phyloP scores from a whole-genome alignment of 2,329 filamentous ascomycete genomes.

The Penicillium concentricum region DNA sequence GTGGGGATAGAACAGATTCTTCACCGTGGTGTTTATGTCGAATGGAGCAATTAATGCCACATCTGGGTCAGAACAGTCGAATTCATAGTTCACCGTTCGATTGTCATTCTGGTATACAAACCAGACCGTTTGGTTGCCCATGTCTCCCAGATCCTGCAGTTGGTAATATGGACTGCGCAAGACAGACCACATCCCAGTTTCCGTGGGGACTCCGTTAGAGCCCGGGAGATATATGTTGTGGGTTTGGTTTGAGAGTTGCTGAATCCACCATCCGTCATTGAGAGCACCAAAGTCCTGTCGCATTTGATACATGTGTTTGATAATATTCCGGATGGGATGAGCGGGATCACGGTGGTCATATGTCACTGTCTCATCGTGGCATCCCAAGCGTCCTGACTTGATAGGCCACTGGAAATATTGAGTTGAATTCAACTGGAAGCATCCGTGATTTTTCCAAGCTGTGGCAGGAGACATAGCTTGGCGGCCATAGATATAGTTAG shows the following conservation, averaged over 20 bases:
- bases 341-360: slow-evolving; percentile 64
- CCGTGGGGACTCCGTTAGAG: slow-evolving; percentile 53
- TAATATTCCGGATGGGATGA: slow-evolving; percentile 59
- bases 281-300: slow-evolving; percentile 57
- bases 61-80: slow-evolving; percentile 55
- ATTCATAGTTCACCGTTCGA: slow-evolving; percentile 53
- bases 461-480: slow-evolving; percentile 61
- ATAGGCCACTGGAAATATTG: slow-evolving; percentile 61
- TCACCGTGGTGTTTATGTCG: slow-evolving; percentile 54
- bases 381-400: slow-evolving; percentile 54
- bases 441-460: slow-evolving; percentile 66
- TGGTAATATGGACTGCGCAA: slow-evolving; percentile 51
- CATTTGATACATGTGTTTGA: slow-evolving; percentile 63
- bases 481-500: slow-evolving; percentile 65
- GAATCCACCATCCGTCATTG: slow-evolving; percentile 59
- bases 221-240: slow-evolving; percentile 52
- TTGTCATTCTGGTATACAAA: slow-evolving; percentile 49
- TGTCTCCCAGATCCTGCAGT: slow-evolving; percentile 53
- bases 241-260: slow-evolving; percentile 58
- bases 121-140: slow-evolving; percentile 49
- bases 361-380: slow-evolving; percentile 56
- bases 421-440: slow-evolving; percentile 56
- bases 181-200: slow-evolving; percentile 62
- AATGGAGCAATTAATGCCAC: slow-evolving; percentile 59
- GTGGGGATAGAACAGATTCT: slow-evolving; percentile 63